phyloP scores from a whole-genome alignment of 2,329 filamentous ascomycete species.

The Colletotrichum sp. region DNA sequence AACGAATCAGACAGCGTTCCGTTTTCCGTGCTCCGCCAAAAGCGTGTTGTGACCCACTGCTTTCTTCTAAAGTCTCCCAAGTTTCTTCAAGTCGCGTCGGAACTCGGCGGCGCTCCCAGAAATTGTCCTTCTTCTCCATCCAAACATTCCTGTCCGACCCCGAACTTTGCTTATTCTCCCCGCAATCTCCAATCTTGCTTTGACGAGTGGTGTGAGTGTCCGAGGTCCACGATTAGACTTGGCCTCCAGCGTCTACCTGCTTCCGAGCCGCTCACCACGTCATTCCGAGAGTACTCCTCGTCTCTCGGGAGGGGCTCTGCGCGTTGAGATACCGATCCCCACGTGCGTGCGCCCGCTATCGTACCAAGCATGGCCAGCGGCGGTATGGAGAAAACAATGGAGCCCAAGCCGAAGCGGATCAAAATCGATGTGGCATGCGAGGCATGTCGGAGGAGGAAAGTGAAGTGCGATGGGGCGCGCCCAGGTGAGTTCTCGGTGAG shows the following conservation, averaged over 20 bases:
- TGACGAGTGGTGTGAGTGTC: neutral
- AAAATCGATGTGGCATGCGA: conserved; percentile 49
- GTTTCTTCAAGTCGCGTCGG: neutral
- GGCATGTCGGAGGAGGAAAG: conserved; percentile 43
- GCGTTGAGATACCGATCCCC: neutral
- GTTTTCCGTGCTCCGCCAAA: neutral
- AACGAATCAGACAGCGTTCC: conserved; percentile 4
- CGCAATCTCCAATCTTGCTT: neutral
- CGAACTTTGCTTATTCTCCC: neutral
- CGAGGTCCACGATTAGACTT: conserved; percentile 6
- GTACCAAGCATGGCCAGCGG: neutral
- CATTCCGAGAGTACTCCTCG: neutral
- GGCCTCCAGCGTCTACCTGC: neutral
- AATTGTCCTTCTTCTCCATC: neutral
- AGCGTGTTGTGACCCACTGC: neutral
- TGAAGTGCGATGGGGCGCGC: conserved; percentile 45
- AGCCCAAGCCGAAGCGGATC: conserved; percentile 36
- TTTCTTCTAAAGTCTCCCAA: neutral
- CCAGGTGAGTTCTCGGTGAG: conserved; percentile 31
- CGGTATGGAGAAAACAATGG: conserved; percentile 5
- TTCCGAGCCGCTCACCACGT: neutral
- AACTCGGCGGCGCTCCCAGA: conserved; percentile 3
- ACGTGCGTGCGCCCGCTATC: neutral
- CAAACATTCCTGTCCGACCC: neutral
- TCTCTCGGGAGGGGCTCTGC: neutral